phyloP scores from a whole-genome alignment of 164 flowering plant genomes.

The Berberis vulgaris region DNA sequence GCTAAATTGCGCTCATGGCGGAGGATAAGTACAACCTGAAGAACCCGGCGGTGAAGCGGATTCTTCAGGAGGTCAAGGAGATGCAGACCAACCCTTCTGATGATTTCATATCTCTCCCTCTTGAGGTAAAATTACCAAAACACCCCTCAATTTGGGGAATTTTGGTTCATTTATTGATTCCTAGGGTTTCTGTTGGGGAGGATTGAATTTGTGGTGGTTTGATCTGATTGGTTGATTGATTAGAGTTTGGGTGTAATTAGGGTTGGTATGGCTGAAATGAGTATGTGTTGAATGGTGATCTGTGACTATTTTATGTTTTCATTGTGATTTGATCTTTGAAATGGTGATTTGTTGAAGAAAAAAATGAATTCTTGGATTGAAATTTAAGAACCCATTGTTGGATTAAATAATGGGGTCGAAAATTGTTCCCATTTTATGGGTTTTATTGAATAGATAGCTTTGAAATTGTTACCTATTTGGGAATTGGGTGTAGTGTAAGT shows the following conservation, averaged over 20 bases:
- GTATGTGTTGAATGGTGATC: neutral
- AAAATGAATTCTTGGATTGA: too few species aligned
- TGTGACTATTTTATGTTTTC: neutral
- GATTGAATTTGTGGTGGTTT: neutral
- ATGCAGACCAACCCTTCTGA: constrained; percentile 91
- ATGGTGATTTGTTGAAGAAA: neutral
- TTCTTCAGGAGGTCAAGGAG: constrained; percentile 93
- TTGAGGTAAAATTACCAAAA: constrained; percentile 44
- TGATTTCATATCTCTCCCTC: constrained; percentile 95
- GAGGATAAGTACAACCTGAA: constrained; percentile 80
- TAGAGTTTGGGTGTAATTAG: neutral
- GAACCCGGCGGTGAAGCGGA: constrained; percentile 94
- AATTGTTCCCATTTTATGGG: too few species aligned
- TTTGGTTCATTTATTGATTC: neutral
- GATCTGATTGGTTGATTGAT: neutral
- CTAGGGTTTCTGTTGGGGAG: neutral
- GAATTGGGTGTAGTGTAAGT: too few species aligned
- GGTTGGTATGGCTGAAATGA: neutral
- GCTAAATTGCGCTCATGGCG: constrained; percentile 27
- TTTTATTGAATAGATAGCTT: too few species aligned
- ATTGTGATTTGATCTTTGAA: neutral
- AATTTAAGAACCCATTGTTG: too few species aligned
- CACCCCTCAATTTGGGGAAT: neutral
- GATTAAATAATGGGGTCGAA: too few species aligned
- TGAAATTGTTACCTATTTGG: too few species aligned